phyloP scores from a whole-genome alignment of 2,329 filamentous ascomycete species.

The Kalmusia sp. region DNA sequence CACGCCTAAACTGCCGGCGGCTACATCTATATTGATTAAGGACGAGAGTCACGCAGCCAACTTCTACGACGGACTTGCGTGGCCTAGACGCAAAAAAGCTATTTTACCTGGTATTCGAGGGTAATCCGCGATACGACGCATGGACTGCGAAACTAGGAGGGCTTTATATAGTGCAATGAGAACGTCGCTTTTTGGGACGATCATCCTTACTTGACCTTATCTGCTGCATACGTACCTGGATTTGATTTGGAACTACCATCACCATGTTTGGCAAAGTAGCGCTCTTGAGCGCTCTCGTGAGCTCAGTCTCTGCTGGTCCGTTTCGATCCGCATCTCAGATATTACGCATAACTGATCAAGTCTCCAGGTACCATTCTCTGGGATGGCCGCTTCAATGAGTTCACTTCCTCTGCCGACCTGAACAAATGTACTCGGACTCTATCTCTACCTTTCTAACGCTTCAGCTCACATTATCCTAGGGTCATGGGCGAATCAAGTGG shows the following conservation, averaged over 20 bases:
- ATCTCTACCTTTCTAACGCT: constrained; percentile 9
- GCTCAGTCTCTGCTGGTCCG: constrained; percentile 40
- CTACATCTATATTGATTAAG: constrained; percentile 46
- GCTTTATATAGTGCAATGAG: not conserved
- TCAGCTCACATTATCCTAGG: constrained; percentile 40
- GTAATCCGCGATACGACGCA: constrained; percentile 19
- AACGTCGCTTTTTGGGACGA: constrained; percentile 2
- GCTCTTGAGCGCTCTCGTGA: constrained; percentile 38
- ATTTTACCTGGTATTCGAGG: constrained; percentile 23
- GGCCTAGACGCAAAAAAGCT: constrained; percentile 19
- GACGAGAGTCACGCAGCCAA: constrained; percentile 29
- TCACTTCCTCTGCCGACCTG: constrained; percentile 62
- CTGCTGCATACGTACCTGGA: not conserved
- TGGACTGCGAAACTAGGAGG: constrained; percentile 13
- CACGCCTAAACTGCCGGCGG: constrained; percentile 33
- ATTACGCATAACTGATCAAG: not conserved
- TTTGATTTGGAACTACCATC: not conserved
- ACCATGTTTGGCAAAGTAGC: constrained; percentile 41
- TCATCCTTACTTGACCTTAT: constrained; percentile 6
- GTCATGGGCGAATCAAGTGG: constrained; percentile 73
- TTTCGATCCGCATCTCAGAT: not conserved
- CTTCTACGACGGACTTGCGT: constrained; percentile 10
- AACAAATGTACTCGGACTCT: constrained; percentile 52
- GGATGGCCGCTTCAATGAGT: constrained; percentile 72
- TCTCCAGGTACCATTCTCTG: constrained; percentile 61